Conservation (phyloP, 2,329 filamentous ascomycete genomes). For the Aspergillus pseudonomiae region DNA sequence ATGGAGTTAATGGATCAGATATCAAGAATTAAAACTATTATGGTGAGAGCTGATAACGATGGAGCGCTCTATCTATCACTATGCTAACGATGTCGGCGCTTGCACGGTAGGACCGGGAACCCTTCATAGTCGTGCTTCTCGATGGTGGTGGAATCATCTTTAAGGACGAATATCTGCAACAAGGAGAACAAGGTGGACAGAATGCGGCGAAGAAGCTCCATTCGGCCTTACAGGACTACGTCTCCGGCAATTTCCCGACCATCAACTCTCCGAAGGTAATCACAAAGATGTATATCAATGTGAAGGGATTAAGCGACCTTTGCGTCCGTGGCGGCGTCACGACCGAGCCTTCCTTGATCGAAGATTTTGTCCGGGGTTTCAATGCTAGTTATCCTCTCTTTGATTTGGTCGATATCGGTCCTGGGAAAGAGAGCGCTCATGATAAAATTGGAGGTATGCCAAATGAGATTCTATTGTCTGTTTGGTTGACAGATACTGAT, state of each 20-base stretch:
- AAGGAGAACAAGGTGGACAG: conserved; percentile 56
- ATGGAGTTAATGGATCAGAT: conserved; percentile 52
- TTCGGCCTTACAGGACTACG: conserved; percentile 46
- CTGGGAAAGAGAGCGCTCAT: conserved; percentile 48
- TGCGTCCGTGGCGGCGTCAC: conserved; percentile 52
- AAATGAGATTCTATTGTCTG: conserved; percentile 5
- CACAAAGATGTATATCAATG: conserved; percentile 57
- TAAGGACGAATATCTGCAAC: conserved; percentile 52
- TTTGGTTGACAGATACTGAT: conserved; percentile 27
- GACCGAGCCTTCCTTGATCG: conserved; percentile 45
- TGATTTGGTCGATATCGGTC: conserved; percentile 54
- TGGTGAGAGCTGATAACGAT: conserved; percentile 36
- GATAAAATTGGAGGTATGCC: conserved; percentile 52
- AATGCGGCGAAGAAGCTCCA: conserved; percentile 56
- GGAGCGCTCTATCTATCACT: neutral
- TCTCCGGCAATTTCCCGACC: conserved; percentile 44
- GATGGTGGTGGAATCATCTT: conserved; percentile 62
- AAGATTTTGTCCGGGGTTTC: conserved; percentile 60
- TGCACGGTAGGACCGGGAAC: conserved; percentile 51
- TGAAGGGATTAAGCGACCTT: conserved; percentile 53
- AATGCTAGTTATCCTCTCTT: conserved; percentile 55
- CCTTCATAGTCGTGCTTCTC: conserved; percentile 57
- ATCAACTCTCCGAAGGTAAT: conserved; percentile 53
- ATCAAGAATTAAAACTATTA: conserved; percentile 47
- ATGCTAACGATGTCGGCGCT: conserved; percentile 18